These are phyloP conservation scores for Clohesyomyces aquaticus DNA, from an alignment of 495 filamentous ascomycete species.

Conservation along the genomic window DNA sequence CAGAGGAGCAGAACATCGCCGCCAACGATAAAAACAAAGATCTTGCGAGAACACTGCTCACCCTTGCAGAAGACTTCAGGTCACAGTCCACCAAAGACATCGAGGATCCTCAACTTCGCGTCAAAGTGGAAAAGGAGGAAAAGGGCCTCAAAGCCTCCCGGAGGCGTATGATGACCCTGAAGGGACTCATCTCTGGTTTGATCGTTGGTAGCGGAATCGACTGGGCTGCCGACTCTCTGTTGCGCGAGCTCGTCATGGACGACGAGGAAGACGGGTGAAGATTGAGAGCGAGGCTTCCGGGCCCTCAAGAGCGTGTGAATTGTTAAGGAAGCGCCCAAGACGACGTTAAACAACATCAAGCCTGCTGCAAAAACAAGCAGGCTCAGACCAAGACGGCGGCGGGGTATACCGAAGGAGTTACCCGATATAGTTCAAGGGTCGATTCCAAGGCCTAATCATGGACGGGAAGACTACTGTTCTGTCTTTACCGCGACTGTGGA, in stretches of 20 bases:
- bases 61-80: constrained; percentile 61
- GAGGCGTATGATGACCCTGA: constrained; percentile 71
- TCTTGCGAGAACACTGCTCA: constrained; percentile 62
- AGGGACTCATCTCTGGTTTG: constrained; percentile 70
- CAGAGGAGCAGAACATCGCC: constrained; percentile 60
- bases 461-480: no score
- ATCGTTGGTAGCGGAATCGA: constrained; percentile 83
- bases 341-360: no score
- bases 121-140: constrained; percentile 61
- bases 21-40: constrained; percentile 63
- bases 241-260: constrained; percentile 76
- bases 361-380: no score
- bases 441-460: no score
- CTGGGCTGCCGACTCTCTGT: constrained; percentile 72
- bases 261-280: constrained; percentile 58
- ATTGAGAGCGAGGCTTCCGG: background rate
- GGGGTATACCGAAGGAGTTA: no score
- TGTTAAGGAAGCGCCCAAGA: no score
- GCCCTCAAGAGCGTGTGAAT: no score
- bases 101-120: constrained; percentile 55
- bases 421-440: no score
- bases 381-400: no score
- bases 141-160: constrained; percentile 59
- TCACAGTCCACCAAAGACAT: constrained; percentile 56
- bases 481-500: no score